Evolutionary conservation across 768 basidiomycete genomes (phyloP).

Genomic region (Boletus vinaceobasis): DNA sequence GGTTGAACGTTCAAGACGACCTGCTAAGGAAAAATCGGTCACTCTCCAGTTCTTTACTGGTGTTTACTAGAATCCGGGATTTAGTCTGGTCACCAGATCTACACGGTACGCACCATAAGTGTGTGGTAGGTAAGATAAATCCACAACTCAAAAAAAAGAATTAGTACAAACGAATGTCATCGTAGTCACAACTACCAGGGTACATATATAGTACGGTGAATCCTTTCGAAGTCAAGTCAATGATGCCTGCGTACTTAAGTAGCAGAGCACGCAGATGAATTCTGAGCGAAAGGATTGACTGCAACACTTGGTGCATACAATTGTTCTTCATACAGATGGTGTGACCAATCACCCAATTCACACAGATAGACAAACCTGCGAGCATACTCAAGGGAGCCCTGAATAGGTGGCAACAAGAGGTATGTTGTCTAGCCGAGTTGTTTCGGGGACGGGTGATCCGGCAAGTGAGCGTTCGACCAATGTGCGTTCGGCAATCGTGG

Average conservation of each 20-base stretch:
- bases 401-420: constrained; percentile 31
- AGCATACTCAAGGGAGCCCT: constrained; percentile 10
- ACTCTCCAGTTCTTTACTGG: neutral
- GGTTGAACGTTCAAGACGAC: neutral
- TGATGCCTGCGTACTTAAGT: neutral
- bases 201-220: constrained; percentile 16
- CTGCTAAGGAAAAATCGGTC: neutral
- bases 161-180: neutral
- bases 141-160: neutral
- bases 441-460: constrained; percentile 36
- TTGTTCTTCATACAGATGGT: neutral
- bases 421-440: constrained; percentile 40
- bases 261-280: neutral
- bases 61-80: too few relatives aligned
- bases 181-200: constrained; percentile 1
- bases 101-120: too few relatives aligned
- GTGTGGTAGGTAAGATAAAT: neutral
- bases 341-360: neutral
- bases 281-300: constrained; percentile 6
- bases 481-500: constrained; percentile 41
- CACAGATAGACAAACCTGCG: neutral
- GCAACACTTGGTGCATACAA: constrained; percentile 1
- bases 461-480: constrained; percentile 40
- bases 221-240: neutral
- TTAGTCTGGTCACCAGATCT: too few relatives aligned